Evolutionary conservation across 2,329 filamentous ascomycete genomes (phyloP).

Genomic region (Talaromyces albobiverticillius): DNA sequence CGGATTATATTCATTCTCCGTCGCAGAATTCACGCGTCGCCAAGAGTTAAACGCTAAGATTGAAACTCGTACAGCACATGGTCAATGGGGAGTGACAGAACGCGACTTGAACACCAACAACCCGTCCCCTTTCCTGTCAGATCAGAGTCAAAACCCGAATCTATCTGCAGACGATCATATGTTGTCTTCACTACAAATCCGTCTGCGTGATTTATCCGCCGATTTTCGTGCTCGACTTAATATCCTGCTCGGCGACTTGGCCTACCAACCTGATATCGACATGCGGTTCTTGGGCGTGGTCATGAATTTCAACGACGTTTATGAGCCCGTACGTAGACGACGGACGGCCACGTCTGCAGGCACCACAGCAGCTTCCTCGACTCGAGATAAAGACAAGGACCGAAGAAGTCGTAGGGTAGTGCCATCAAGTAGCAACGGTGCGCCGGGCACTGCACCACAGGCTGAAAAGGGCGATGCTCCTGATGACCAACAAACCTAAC

Average conservation of each 20-base stretch:
- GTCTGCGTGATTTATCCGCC: conserved; percentile 67
- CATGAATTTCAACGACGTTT: conserved; percentile 99
- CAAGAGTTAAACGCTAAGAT: conserved; percentile 78
- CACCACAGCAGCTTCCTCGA: conserved; percentile 25
- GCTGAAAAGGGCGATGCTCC: conserved; percentile 6
- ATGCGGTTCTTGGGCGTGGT: conserved; percentile 93
- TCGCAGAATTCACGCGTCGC: conserved; percentile 88
- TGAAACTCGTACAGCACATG: conserved; percentile 63
- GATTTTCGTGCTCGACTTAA: conserved; percentile 78
- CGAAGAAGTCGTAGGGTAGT: conserved; percentile 11
- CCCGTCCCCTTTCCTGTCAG: conserved; percentile 31
- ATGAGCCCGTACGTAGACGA: conserved; percentile 70
- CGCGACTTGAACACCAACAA: conserved; percentile 40
- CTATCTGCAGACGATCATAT: conserved; percentile 55
- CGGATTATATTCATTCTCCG: conserved; percentile 88
- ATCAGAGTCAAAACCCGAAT: conserved; percentile 25
- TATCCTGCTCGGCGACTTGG: conserved; percentile 80
- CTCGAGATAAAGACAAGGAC: conserved; percentile 25
- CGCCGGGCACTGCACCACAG: conserved; percentile 10
- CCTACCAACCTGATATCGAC: conserved; percentile 90
- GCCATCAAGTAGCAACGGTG: background rate
- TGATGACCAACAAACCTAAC: no score
- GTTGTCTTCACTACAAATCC: conserved; percentile 71
- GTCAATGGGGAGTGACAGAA: conserved; percentile 63
- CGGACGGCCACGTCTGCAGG: conserved; percentile 20